Percentiles rank a stretch among this genome's conserved stretches.
phyloP scores from a whole-genome alignment of 2,329 filamentous ascomycete species.

The Fusarium foetens region DNA sequence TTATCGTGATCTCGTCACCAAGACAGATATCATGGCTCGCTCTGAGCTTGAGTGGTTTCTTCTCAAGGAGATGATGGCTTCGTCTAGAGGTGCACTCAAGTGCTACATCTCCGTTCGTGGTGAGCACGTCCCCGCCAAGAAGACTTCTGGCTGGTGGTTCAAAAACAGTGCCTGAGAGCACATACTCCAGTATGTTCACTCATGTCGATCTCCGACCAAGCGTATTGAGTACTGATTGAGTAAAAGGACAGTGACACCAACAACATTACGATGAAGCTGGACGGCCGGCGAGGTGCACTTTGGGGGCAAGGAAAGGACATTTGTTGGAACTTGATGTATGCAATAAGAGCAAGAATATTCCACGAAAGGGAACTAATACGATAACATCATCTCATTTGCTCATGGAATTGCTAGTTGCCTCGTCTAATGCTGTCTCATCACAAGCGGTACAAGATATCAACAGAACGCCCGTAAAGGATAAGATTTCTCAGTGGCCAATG shows the following conservation, averaged over 20 bases:
- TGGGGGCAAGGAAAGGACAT: not conserved
- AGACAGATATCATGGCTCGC: conserved; percentile 40
- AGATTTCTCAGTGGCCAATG: not conserved
- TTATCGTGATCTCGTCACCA: conserved; percentile 41
- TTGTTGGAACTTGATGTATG: not conserved
- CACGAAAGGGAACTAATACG: not conserved
- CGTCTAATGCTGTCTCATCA: not conserved
- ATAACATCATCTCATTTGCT: not conserved
- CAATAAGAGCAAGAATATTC: not conserved
- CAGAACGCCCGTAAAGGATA: not conserved
- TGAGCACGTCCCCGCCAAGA: conserved; percentile 17
- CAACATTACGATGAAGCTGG: not conserved
- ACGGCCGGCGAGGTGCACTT: not conserved
- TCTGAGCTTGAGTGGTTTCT: conserved; percentile 43
- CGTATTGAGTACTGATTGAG: not conserved
- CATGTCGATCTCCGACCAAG: not conserved
- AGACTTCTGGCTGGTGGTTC: conserved; percentile 35
- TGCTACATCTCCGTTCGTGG: conserved; percentile 42
- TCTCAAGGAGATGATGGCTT: conserved; percentile 44
- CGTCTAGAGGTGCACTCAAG: conserved; percentile 39
- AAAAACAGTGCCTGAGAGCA: conserved; percentile 15
- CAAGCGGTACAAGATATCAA: not conserved
- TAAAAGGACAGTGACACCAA: not conserved
- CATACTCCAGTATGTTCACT: not conserved
- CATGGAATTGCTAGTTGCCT: not conserved